Percentiles rank a stretch among this genome's conserved stretches.
phyloP scores from a whole-genome alignment of 495 filamentous ascomycete genomes.

The Neurospora pannonica region DNA sequence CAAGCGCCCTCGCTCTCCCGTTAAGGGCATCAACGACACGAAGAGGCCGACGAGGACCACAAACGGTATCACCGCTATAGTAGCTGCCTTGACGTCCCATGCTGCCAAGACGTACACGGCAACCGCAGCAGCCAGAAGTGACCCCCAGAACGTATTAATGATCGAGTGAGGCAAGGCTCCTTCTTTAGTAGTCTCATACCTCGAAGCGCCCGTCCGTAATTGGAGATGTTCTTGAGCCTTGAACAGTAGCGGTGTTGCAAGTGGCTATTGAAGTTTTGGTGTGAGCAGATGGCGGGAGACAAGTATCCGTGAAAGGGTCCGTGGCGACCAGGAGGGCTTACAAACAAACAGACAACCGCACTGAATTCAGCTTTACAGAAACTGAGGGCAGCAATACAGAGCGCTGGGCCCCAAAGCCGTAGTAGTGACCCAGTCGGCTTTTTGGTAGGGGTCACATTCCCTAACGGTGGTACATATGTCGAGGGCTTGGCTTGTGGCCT shows the following conservation, averaged over 20 bases:
- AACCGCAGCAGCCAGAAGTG: not conserved
- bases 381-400: not conserved
- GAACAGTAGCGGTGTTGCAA: not conserved
- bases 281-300: not conserved
- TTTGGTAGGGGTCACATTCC: not conserved
- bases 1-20: not conserved
- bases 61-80: not conserved
- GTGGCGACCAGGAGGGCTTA: not conserved
- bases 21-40: not conserved
- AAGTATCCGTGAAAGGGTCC: not conserved
- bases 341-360: not conserved
- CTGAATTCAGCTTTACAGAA: not conserved
- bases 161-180: not conserved
- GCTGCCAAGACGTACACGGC: not conserved
- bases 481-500: not conserved
- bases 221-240: not conserved
- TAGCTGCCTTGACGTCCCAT: not conserved
- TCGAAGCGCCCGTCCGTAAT: not conserved
- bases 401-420: not conserved
- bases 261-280: not conserved
- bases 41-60: not conserved
- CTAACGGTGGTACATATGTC: not conserved
- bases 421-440: not conserved
- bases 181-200: not conserved
- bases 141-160: not conserved